Conservation (phyloP, 176 grass and related monocot genomes). For the Areca catechu region DNA sequence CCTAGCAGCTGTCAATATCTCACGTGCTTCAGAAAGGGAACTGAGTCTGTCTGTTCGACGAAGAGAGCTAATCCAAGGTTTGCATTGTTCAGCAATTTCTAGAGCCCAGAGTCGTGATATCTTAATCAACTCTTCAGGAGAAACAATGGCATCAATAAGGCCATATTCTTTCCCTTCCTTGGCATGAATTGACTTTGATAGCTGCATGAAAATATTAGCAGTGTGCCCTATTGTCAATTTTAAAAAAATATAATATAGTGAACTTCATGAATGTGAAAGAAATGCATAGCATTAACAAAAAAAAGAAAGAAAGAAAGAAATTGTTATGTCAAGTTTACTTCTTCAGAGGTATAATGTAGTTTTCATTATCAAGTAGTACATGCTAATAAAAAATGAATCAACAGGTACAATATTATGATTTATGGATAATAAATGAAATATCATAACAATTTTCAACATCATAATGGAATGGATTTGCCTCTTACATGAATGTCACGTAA, state of each 20-base stretch:
- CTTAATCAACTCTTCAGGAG: conserved; percentile 68
- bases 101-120: conserved; percentile 64
- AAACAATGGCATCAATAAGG: conserved; percentile 59
- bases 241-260: background rate
- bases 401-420: too few species aligned
- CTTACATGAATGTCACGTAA: too few species aligned
- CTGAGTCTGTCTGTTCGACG: conserved; percentile 66
- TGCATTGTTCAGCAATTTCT: conserved; percentile 60
- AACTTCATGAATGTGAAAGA: background rate
- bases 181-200: conserved; percentile 62
- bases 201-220: conserved; percentile 27
- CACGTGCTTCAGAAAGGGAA: conserved; percentile 74
- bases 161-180: conserved; percentile 78
- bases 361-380: too few species aligned
- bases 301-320: too few species aligned
- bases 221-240: background rate
- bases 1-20: conserved; percentile 51
- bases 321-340: too few species aligned
- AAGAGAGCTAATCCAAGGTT: conserved; percentile 77
- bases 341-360: too few species aligned
- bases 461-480: too few species aligned
- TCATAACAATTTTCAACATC: too few species aligned
- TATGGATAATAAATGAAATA: too few species aligned
- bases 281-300: background rate
- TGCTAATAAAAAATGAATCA: too few species aligned